A percentile compares a stretch with the other conserved stretches of the same genome.
Conservation (phyloP, 2,329 filamentous ascomycete genomes). For the Stagonosporopsis chrysanthemi region DNA sequence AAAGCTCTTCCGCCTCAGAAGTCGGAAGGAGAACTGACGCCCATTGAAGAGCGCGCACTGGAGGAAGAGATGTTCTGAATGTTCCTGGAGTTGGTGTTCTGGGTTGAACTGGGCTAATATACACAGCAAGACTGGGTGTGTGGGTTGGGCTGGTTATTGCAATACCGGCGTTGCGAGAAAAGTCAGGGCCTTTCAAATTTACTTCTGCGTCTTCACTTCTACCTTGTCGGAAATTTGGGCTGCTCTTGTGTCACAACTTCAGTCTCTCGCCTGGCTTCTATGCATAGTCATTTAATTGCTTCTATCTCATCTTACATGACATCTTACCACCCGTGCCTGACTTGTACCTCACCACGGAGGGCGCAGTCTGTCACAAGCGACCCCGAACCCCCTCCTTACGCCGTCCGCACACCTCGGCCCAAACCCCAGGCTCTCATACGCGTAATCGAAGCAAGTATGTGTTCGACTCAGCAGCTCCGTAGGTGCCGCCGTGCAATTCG, state of each 20-base stretch:
- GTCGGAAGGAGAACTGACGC: not conserved
- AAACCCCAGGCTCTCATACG: not conserved
- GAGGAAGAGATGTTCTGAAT: conserved; percentile 1
- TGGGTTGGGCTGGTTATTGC: conserved; percentile 1
- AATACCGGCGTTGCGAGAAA: conserved; percentile 7
- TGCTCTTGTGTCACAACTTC: not conserved
- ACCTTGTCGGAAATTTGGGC: not conserved
- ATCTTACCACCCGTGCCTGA: not conserved
- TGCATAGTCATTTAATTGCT: conserved; percentile 9
- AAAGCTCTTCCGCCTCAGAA: conserved; percentile 1
- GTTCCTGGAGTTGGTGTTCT: not conserved
- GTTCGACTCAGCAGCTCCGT: not conserved
- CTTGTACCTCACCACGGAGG: not conserved
- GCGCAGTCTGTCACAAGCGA: not conserved
- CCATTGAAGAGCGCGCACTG: not conserved
- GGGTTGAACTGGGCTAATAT: not conserved
- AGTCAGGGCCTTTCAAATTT: not conserved
- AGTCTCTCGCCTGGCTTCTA: not conserved
- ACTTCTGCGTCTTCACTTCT: not conserved
- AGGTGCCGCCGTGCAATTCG: not conserved
- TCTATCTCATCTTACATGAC: not conserved
- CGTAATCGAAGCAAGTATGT: not conserved
- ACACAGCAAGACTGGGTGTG: not conserved
- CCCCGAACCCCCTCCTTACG: not conserved
- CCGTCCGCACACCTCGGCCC: not conserved